Evolutionary conservation across 129 eudicot genomes (phyloP).

Genomic region (Flaveria robusta): DNA sequence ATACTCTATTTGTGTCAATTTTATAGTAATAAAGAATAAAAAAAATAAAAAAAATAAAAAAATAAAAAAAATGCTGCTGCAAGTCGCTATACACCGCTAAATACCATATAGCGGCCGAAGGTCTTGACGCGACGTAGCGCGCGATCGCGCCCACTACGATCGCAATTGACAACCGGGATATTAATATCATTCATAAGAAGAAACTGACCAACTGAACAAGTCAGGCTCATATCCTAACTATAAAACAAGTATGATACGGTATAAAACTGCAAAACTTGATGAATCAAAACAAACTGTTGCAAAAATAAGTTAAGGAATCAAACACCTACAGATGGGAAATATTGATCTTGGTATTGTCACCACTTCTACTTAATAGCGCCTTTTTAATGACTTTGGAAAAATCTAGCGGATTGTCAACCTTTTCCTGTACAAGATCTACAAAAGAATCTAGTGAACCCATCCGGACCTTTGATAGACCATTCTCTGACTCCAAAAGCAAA

Average conservation of each 20-base stretch:
- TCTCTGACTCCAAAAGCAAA: slow-evolving; percentile 67
- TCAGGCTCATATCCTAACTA: background rate
- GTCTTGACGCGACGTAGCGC: too few relatives aligned
- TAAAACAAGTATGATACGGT: slow-evolving; percentile 12
- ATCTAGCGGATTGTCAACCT: slow-evolving; percentile 80
- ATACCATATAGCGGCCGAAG: too few relatives aligned
- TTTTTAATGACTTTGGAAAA: slow-evolving; percentile 71
- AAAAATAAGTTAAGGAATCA: slow-evolving; percentile 21
- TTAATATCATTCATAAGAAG: background rate
- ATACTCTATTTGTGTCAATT: too few relatives aligned
- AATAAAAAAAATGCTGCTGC: too few relatives aligned
- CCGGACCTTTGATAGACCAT: slow-evolving; percentile 49
- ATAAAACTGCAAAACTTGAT: background rate
- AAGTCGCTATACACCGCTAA: too few relatives aligned
- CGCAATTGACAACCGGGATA: too few relatives aligned
- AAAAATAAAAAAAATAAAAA: too few relatives aligned
- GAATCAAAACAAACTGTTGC: slow-evolving; percentile 3
- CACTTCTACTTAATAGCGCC: slow-evolving; percentile 70
- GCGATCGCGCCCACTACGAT: too few relatives aligned
- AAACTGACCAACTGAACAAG: background rate
- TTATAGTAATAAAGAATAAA: too few relatives aligned
- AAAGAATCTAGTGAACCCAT: slow-evolving; percentile 65
- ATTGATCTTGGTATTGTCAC: slow-evolving; percentile 58
- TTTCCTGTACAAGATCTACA: slow-evolving; percentile 72
- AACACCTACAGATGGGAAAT: slow-evolving; percentile 85